A percentile compares a stretch with the other conserved stretches of the same genome.
phyloP scores from a whole-genome alignment of 2,329 filamentous ascomycete genomes.

The Stachybotrys chlorohalonatus region DNA sequence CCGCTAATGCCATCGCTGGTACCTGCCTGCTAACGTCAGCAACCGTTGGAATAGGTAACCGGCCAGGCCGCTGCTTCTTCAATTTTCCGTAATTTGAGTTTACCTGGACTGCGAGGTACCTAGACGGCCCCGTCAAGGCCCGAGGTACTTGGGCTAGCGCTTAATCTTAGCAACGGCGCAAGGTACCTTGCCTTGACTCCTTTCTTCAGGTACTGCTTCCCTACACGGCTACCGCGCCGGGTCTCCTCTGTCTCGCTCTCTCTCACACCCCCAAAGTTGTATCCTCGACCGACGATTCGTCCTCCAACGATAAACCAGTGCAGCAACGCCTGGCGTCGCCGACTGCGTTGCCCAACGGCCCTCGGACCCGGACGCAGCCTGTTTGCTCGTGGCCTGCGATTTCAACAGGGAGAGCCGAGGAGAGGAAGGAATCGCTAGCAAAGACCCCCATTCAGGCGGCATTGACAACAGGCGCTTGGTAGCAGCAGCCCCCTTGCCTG shows the following conservation, averaged over 20 bases:
- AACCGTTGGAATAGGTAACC: no score
- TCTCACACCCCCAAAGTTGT: neutral
- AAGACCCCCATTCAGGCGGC: neutral
- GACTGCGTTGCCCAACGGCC: neutral
- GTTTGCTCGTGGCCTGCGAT: neutral
- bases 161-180: neutral
- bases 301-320: neutral
- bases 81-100: no score
- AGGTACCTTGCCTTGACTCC: neutral
- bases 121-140: neutral
- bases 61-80: no score
- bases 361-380: neutral
- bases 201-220: neutral
- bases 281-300: neutral
- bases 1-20: no score
- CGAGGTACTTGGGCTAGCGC: neutral
- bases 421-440: neutral
- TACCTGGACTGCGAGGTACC: no score
- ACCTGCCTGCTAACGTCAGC: no score
- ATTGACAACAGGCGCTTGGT: neutral
- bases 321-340: neutral
- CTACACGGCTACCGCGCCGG: neutral
- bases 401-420: neutral
- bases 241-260: neutral
- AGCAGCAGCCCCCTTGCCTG: neutral